These are phyloP conservation scores for Endocarpon pusillum DNA, from an alignment of 495 filamentous ascomycete species.

Conservation along the genomic window DNA sequence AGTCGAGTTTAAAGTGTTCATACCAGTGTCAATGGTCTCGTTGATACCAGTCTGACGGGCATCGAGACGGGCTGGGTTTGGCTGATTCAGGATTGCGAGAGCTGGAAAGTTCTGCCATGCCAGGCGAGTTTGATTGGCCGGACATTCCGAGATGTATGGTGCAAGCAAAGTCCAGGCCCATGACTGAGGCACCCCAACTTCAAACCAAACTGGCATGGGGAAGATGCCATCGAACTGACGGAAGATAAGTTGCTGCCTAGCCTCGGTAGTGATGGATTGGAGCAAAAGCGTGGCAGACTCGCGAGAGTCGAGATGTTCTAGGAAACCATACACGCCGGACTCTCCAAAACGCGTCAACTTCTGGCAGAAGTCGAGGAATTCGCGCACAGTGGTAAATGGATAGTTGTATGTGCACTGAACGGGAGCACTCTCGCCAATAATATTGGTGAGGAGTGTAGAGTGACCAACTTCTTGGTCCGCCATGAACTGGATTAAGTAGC, in stretches of 20 bases:
- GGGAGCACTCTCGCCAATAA: slow-evolving; percentile 59
- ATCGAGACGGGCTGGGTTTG: slow-evolving; percentile 47
- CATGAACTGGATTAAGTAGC: slow-evolving; percentile 66
- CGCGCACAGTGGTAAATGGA: slow-evolving; percentile 56
- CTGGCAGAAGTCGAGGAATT: slow-evolving; percentile 77
- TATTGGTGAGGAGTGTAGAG: slow-evolving; percentile 61
- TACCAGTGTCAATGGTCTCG: slow-evolving; percentile 35
- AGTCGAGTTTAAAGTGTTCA: slow-evolving; percentile 17
- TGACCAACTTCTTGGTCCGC: slow-evolving; percentile 73
- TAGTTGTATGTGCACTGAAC: slow-evolving; percentile 70
- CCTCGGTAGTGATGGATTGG: slow-evolving; percentile 68
- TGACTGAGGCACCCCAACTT: slow-evolving; percentile 63
- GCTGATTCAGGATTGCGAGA: slow-evolving; percentile 58
- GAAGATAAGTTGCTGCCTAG: slow-evolving; percentile 78
- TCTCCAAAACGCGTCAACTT: slow-evolving; percentile 73
- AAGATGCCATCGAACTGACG: slow-evolving; percentile 72
- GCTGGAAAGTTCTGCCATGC: slow-evolving; percentile 82
- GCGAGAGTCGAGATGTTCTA: slow-evolving; percentile 63
- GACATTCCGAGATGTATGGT: slow-evolving; percentile 69
- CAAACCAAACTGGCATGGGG: slow-evolving; percentile 77
- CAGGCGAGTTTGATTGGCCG: slow-evolving; percentile 53
- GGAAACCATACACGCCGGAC: slow-evolving; percentile 68
- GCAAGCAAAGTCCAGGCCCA: slow-evolving; percentile 81
- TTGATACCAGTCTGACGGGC: slow-evolving; percentile 32
- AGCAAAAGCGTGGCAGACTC: slow-evolving; percentile 56